phyloP scores from a whole-genome alignment of 2,329 filamentous ascomycete species.

The Clarireedia homoeocarpa region DNA sequence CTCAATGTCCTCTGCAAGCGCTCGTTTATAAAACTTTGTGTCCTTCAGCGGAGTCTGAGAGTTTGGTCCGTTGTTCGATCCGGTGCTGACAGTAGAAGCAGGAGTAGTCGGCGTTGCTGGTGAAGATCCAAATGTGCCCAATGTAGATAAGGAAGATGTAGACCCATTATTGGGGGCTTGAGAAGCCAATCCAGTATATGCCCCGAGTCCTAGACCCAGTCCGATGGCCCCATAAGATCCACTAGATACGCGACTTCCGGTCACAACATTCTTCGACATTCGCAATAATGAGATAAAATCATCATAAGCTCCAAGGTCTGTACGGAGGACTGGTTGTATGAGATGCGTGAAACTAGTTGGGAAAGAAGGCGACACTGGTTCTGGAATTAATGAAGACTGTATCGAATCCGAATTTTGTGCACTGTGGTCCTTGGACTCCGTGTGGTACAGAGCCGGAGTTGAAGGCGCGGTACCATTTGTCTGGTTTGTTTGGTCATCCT shows the following conservation, averaged over 20 bases:
- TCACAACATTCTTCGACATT: slow-evolving; percentile 48
- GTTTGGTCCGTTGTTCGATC: slow-evolving; percentile 31
- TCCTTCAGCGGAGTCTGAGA: slow-evolving; percentile 67
- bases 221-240: slow-evolving; percentile 57
- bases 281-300: slow-evolving; percentile 77
- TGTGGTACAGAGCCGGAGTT: slow-evolving; percentile 67
- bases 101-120: slow-evolving; percentile 52
- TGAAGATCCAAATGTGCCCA: slow-evolving; percentile 43
- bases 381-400: slow-evolving; percentile 28
- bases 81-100: slow-evolving; percentile 42
- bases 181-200: slow-evolving; percentile 33
- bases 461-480: slow-evolving; percentile 62
- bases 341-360: slow-evolving; percentile 74
- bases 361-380: slow-evolving; percentile 44
- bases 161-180: slow-evolving; percentile 50
- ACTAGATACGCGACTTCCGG: slow-evolving; percentile 60
- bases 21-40: slow-evolving; percentile 88
- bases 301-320: slow-evolving; percentile 70
- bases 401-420: slow-evolving; percentile 29
- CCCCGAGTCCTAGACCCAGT: slow-evolving; percentile 37
- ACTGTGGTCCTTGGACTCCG: slow-evolving; percentile 50
- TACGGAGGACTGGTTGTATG: slow-evolving; percentile 73
- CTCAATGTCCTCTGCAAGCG: slow-evolving; percentile 84
- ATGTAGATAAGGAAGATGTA: slow-evolving; percentile 47
- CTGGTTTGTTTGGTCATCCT: slow-evolving; percentile 62